These are phyloP conservation scores for Didymosphaeria variabile DNA, from an alignment of 2,329 filamentous ascomycete genomes.

Conservation along the genomic window DNA sequence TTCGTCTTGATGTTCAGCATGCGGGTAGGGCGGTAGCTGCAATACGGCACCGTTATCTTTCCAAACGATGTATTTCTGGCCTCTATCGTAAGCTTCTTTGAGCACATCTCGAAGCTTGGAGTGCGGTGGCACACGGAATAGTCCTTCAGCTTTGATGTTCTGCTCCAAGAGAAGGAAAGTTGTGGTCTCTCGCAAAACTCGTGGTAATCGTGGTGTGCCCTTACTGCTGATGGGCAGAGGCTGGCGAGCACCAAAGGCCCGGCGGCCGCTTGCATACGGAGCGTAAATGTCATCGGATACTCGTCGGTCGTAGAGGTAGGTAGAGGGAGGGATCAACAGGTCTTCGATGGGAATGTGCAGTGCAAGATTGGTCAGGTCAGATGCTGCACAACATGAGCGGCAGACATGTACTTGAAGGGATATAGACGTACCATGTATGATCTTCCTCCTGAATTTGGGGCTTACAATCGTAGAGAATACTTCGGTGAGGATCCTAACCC, in stretches of 20 bases:
- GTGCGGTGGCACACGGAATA: conserved; percentile 64
- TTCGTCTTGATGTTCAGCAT: conserved; percentile 48
- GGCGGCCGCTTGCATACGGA: conserved; percentile 55
- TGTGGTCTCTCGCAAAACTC: conserved; percentile 63
- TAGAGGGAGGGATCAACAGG: conserved; percentile 63
- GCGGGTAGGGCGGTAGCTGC: conserved; percentile 43
- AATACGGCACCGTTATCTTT: conserved; percentile 54
- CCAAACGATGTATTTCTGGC: conserved; percentile 64
- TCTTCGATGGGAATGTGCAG: conserved; percentile 61
- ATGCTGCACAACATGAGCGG: conserved; percentile 50
- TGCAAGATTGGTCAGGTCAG: conserved; percentile 59
- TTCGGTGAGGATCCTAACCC: conserved; percentile 65
- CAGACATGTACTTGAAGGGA: not conserved
- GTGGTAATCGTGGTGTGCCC: conserved; percentile 59
- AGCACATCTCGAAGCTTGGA: conserved; percentile 59
- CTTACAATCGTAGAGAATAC: conserved; percentile 66
- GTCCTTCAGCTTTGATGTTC: conserved; percentile 60
- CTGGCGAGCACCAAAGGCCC: conserved; percentile 58
- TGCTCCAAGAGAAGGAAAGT: conserved; percentile 59
- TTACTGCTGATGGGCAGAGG: conserved; percentile 57
- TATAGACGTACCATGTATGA: conserved; percentile 58
- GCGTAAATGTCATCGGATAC: conserved; percentile 58
- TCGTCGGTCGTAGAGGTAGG: conserved; percentile 64
- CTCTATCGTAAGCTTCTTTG: conserved; percentile 64
- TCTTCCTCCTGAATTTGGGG: conserved; percentile 66